These are phyloP conservation scores for Tricholoma sp. DNA, from an alignment of 768 basidiomycete species.

Conservation along the genomic window DNA sequence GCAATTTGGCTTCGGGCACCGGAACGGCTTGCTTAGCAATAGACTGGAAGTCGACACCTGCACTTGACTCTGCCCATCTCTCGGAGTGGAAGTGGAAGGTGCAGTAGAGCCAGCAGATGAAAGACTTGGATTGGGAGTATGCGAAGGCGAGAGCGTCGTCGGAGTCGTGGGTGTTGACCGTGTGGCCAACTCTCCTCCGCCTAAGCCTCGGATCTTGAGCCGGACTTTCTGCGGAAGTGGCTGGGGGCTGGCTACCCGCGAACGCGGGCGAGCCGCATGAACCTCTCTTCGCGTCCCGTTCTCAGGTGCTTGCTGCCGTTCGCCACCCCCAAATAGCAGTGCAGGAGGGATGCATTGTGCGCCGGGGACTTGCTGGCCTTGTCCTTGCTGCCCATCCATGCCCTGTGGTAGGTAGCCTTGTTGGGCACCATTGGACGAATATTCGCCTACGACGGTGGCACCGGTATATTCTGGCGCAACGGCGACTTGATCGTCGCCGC, in stretches of 20 bases:
- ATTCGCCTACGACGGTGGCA: background rate
- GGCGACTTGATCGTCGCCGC: slow-evolving; percentile 28
- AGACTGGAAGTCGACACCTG: slow-evolving; percentile 43
- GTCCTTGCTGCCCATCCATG: background rate
- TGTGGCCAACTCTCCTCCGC: slow-evolving; percentile 13
- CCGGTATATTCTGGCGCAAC: slow-evolving; percentile 1
- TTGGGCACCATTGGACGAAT: background rate
- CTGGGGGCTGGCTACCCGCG: background rate
- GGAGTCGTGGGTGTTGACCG: slow-evolving; percentile 16
- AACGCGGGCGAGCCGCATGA: background rate
- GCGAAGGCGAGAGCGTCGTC: slow-evolving; percentile 15
- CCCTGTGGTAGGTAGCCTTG: slow-evolving; percentile 4
- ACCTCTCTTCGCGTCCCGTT: slow-evolving; percentile 12
- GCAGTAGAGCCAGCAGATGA: no score
- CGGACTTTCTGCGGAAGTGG: slow-evolving; percentile 14
- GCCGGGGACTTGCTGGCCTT: background rate
- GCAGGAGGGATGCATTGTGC: slow-evolving; percentile 19
- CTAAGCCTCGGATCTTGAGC: slow-evolving; percentile 15
- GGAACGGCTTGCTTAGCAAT: slow-evolving; percentile 81
- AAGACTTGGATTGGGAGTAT: slow-evolving; percentile 9
- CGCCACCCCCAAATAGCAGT: slow-evolving; percentile 13
- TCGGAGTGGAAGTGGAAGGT: slow-evolving; percentile 4
- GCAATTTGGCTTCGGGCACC: slow-evolving; percentile 92
- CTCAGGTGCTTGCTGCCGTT: slow-evolving; percentile 3
- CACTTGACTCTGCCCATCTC: background rate